Base-by-base conservation (phyloP, 192 early-diverging fungal genomes). In the Fimicolochytrium jonesii region DNA sequence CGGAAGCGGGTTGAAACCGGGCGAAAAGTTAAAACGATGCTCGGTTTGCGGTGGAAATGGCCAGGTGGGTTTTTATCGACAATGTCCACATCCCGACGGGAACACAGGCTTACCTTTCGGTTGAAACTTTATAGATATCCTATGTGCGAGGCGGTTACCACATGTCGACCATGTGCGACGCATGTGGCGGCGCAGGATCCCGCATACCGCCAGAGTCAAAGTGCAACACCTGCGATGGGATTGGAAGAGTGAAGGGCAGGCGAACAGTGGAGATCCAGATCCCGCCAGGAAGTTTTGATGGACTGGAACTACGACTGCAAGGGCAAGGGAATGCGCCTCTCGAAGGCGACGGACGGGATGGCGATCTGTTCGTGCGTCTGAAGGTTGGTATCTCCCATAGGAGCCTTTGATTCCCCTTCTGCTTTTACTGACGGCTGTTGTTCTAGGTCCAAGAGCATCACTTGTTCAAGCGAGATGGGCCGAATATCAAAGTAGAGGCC, bases 121-220 rank as follows among this genome's bases (percentile, higher is more conserved):
- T 22, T 48, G 46, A 7, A 48, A 48, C 22, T 17, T 50, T 50
- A 4, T 28, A 50, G 48, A 23, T 50, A 25, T 5, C 48, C 20
- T 91, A 94, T 71, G 80, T 91, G 61, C 70, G 72, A 34, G 91
- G 92, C 32, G 94, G 94, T 29, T 95, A 94, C 84, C 89, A 92
- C 47, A 91, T 95, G 85, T 82, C 84, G 55, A 83, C 87, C 48
- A 77, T 87, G 6, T 99, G 96, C 71, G 68, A 75, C 17, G 79
- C 84, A 3, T 99, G 96, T 74, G 82, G 86, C 22, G 96, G 94
- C 49, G 81, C 83, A 45, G 96, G 96, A 3, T 73, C 79, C 9
- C 66, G 74, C 44, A 77, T 97, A 35, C 79, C 78, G 1, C 61
- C 69, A 52, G 85, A 80, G 22, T 77, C 88, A 49, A 68, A 77